Evolutionary conservation across 1,139 yeast species (phyloP).

Genomic region (Pichia sp.): DNA sequence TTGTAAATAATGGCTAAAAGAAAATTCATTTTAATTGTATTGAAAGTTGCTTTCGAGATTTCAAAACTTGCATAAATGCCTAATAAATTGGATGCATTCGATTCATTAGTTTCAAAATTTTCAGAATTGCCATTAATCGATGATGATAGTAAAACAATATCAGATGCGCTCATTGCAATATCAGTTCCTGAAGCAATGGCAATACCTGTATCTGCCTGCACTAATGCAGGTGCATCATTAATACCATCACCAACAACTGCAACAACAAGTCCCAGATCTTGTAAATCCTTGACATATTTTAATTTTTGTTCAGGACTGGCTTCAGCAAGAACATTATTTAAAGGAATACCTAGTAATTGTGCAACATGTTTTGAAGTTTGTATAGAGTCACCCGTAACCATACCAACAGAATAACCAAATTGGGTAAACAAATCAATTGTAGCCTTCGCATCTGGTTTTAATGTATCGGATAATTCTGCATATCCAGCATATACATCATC

Average conservation of each 20-base stretch:
- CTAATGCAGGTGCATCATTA: conserved; percentile 88
- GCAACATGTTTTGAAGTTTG: conserved; percentile 65
- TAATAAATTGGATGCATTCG: conserved; percentile 30
- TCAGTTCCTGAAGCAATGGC: conserved; percentile 92
- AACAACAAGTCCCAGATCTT: conserved; percentile 36
- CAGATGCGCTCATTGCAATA: conserved; percentile 94
- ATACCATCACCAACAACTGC: conserved; percentile 94
- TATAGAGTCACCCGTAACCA: conserved; percentile 84
- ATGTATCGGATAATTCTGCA: conserved; percentile 61
- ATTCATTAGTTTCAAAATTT: conserved; percentile 3
- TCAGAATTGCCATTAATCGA: not conserved
- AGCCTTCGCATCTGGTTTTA: conserved; percentile 59
- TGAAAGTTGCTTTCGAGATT: conserved; percentile 64
- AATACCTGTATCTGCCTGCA: conserved; percentile 81
- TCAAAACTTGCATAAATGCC: conserved; percentile 72
- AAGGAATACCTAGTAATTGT: conserved; percentile 56
- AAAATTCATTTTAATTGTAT: conserved; percentile 72
- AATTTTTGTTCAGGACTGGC: conserved; percentile 76
- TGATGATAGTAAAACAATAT: conserved; percentile 60
- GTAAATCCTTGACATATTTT: conserved; percentile 55
- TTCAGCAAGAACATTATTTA: conserved; percentile 64
- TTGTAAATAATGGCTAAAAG: conserved; percentile 86
- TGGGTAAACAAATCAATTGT: conserved; percentile 52
- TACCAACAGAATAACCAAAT: conserved; percentile 63
- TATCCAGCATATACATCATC: conserved; percentile 57